A percentile compares a stretch with the other conserved stretches of the same genome.
These are phyloP conservation scores for Aspergillus pseudoglaucus DNA, from an alignment of 2,329 filamentous ascomycete species.

Conservation along the genomic window DNA sequence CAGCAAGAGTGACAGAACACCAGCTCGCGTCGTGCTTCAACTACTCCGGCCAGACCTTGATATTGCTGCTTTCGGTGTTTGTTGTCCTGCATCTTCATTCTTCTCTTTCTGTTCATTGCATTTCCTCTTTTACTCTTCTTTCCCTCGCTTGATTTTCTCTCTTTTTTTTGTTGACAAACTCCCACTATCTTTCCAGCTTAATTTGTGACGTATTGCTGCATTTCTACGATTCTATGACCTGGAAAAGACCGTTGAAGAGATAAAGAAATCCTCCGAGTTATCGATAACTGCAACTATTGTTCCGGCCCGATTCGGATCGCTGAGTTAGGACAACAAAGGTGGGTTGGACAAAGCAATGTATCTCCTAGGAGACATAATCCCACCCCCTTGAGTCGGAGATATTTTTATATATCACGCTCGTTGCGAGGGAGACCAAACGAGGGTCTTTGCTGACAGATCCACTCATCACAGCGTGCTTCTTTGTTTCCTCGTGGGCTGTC, in stretches of 20 bases:
- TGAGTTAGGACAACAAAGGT: neutral
- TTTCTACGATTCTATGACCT: too few species aligned
- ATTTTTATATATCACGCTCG: neutral
- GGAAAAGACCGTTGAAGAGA: too few species aligned
- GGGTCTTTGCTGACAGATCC: neutral
- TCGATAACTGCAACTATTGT: neutral
- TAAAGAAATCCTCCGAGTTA: neutral
- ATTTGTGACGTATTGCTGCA: too few species aligned
- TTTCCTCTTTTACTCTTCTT: neutral
- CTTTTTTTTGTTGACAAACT: neutral
- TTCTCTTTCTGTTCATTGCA: constrained; percentile 13
- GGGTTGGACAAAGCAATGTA: neutral
- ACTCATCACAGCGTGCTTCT: neutral
- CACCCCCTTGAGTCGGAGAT: neutral
- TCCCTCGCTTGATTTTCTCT: constrained; percentile 4
- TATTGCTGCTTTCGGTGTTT: neutral
- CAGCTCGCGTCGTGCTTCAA: neutral
- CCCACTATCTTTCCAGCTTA: too few species aligned
- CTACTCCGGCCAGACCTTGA: neutral
- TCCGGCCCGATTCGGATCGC: neutral
- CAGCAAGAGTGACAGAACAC: neutral
- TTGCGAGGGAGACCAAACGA: neutral
- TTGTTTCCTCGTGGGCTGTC: constrained; percentile 1
- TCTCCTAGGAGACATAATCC: neutral
- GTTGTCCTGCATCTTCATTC: constrained; percentile 11